Base-by-base conservation (phyloP, 306 rosid genomes). In the Mucuna pruriens region DNA sequence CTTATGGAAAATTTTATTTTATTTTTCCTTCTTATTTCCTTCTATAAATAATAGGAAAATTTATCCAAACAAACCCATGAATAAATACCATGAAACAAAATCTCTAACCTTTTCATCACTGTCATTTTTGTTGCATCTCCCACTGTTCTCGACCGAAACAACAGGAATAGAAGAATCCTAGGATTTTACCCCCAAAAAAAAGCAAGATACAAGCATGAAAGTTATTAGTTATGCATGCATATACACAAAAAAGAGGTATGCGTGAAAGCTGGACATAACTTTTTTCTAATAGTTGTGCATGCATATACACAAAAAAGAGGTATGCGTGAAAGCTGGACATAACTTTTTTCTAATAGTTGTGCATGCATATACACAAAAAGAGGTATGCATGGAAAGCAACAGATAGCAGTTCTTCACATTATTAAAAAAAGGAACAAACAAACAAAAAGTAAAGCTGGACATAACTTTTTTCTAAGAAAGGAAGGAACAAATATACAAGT, bases 81-180 rank as follows among this genome's bases (percentile, higher is more conserved):
- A 54, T 17, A 78, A 76, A 55, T 46, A 26, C 33, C 40, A 74
- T 5, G 9, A 78, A 63, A 49, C 34, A 83, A 84, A 84, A 64
- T 38, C 58, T 83, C 86, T 58, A 58, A 95, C 99, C 99, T 91
- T 93, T 83, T 95, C 99, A 23, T 93, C 97, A 36, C 46, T 83
- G 7, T 89, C 98, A 71, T 93, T 93, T 87, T 90, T 93, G 85
- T 86, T 89, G 87, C 99, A 95, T 85, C 96, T 90, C 48, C 92
- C 99, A 74, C 99, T 93, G 91, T 95, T 95, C 88, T 95, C 99
- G 34, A 89, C 94, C 89, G 93, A 90, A 81, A 92, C 97, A 83
- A 91, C 91, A 25, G 98, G 97, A 85, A 93, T 84, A 1, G 80
- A 16, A 36, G 79, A 75, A 68, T 77, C 98, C 99, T 95, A 76